Evolutionary conservation across 2,329 filamentous ascomycete genomes (phyloP), one percentile per base, ranked within the genome.

Genomic region (Aschersonia sp.): DNA sequence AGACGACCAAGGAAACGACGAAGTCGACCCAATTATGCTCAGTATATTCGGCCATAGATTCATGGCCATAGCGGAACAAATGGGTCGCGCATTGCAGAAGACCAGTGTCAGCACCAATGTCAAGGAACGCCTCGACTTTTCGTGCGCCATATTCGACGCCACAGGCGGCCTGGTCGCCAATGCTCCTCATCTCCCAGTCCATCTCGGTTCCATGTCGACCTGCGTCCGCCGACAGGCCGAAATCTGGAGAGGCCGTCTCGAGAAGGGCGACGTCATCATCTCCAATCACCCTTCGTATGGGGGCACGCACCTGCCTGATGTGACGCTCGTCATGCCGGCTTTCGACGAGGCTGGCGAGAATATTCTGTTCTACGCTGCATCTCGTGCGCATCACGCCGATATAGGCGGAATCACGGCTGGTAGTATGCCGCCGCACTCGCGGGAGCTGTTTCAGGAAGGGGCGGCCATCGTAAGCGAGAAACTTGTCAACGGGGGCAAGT

Each of bases 61-160:
- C 66, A 89, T 91, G 85, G 82, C 83, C 2, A 88, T 89, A 54
- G 85, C 85, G 1, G 85, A 91, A 60, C 85, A 89, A 57, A 89
- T 89, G 85, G 85, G 85, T 1, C 73, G 84, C 44, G 82, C 83
- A 9, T 63, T 91, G 30, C 85, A 91, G 58, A 89, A 89, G 66
- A 89, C 84, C 0, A 84, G 81, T 55, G 83, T 89, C 44, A 85
- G 79, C 54, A 88, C 83, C 1, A 91, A 91, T 54, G 84, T 91
- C 59, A 85, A 92, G 55, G 86, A 91, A 57, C 75, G 86, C 9
- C 72, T 91, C 4, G 85, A 91, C 59, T 91, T 89, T 59, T 89
- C 84, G 3, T 91, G 85, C 55, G 86, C 85, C 9, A 70, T 91
- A 0, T 91, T 91, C 56, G 85, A 88, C 51, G 76, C 80, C 0